These are phyloP conservation scores for Lichtheimia ornata DNA, from an alignment of 371 early-diverging fungal genomes.

Conservation along the genomic window DNA sequence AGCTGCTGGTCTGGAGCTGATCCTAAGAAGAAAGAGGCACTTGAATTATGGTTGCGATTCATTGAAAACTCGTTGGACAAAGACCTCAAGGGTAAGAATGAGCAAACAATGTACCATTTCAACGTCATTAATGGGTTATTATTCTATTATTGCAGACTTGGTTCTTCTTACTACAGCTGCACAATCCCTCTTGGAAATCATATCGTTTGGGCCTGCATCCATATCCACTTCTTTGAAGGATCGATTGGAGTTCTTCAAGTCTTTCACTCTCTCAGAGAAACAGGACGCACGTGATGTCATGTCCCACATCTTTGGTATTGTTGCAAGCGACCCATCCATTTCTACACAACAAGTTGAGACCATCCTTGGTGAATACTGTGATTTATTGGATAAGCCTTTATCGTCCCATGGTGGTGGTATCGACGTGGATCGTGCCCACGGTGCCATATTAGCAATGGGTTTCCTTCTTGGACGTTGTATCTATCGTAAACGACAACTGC, in stretches of 20 bases:
- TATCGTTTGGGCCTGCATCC: slow-evolving; percentile 71
- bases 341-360: slow-evolving; percentile 40
- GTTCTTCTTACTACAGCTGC: slow-evolving; percentile 66
- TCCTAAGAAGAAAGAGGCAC: slow-evolving; percentile 38
- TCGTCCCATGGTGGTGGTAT: slow-evolving; percentile 21
- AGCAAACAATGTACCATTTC: neutral
- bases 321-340: slow-evolving; percentile 57
- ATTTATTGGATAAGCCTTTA: slow-evolving; percentile 31
- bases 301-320: slow-evolving; percentile 76
- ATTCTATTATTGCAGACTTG: slow-evolving; percentile 51
- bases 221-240: slow-evolving; percentile 60
- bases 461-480: slow-evolving; percentile 63
- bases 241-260: slow-evolving; percentile 64
- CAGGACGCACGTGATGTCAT: slow-evolving; percentile 65
- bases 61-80: slow-evolving; percentile 55
- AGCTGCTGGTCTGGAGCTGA: slow-evolving; percentile 42
- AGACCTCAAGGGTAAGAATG: slow-evolving; percentile 35
- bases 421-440: slow-evolving; percentile 62
- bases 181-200: slow-evolving; percentile 70
- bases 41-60: slow-evolving; percentile 54
- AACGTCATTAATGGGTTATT: neutral
- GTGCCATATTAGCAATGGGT: slow-evolving; percentile 70
- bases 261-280: slow-evolving; percentile 62
- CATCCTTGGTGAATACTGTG: slow-evolving; percentile 45
- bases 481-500: slow-evolving; percentile 60